Evolutionary conservation across 345 rosid species (phyloP).

Genomic region (Streptanthus diversifolius): DNA sequence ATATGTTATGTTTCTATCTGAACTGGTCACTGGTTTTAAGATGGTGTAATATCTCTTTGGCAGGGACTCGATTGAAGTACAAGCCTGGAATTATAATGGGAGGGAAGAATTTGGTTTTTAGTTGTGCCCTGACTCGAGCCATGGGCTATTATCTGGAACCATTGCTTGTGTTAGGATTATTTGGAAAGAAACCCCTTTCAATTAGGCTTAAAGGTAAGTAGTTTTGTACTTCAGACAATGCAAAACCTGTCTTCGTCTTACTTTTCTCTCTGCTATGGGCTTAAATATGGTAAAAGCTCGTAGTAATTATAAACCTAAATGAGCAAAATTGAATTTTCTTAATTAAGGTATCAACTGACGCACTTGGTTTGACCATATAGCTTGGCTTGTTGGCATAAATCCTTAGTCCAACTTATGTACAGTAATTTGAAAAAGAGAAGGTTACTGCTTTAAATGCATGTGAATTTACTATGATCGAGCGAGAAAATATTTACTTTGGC

Average conservation of each 20-base stretch:
- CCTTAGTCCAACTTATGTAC: not conserved
- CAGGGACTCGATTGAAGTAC: conserved; percentile 66
- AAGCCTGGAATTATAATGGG: conserved; percentile 85
- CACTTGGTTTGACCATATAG: not conserved
- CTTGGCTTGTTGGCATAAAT: not conserved
- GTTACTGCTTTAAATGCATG: not conserved
- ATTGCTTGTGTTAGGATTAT: conserved; percentile 66
- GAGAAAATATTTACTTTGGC: conserved; percentile 15
- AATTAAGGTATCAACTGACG: not conserved
- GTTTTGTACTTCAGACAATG: not conserved
- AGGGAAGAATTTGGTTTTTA: conserved; percentile 64
- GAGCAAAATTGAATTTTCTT: not conserved
- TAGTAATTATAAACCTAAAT: not conserved
- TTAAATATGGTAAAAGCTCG: not conserved
- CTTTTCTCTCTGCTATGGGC: not conserved
- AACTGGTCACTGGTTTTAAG: not conserved
- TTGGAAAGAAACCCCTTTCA: conserved; percentile 59
- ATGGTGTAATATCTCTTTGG: not conserved
- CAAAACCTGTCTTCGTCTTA: not conserved
- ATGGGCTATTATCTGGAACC: conserved; percentile 90
- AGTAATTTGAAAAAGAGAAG: not conserved
- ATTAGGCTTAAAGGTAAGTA: conserved; percentile 67
- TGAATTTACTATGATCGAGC: not conserved
- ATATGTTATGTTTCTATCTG: not conserved
- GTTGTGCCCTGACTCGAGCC: conserved; percentile 69